phyloP scores from a whole-genome alignment of 306 rosid genomes.

The Trichosanthes truncata region DNA sequence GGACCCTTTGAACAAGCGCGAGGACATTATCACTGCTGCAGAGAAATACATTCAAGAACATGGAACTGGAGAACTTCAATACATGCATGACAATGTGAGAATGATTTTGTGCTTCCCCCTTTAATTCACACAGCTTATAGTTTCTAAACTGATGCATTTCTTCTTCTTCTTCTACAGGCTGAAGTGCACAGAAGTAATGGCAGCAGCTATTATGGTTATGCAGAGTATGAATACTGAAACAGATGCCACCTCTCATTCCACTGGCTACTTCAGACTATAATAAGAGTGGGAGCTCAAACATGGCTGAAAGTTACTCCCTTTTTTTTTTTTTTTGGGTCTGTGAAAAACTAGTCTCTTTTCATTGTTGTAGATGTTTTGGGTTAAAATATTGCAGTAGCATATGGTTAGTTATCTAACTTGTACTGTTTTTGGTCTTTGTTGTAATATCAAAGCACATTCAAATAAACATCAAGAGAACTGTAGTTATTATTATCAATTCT shows the following conservation, averaged over 20 bases:
- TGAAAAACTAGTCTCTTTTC: background rate
- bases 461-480: background rate
- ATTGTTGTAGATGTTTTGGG: background rate
- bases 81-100: slow-evolving; percentile 55
- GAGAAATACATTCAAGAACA: slow-evolving; percentile 74
- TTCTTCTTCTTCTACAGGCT: slow-evolving; percentile 31
- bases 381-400: background rate
- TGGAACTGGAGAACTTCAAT: slow-evolving; percentile 61
- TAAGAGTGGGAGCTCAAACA: slow-evolving; percentile 1
- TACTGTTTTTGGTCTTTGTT: background rate
- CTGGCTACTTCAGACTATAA: background rate
- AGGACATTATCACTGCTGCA: slow-evolving; percentile 70
- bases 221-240: slow-evolving; percentile 17
- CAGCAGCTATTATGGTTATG: slow-evolving; percentile 19
- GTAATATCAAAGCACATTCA: background rate
- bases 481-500: background rate
- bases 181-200: slow-evolving; percentile 33
- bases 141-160: background rate
- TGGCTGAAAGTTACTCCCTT: background rate
- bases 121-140: background rate
- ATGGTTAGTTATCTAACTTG: background rate
- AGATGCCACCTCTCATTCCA: background rate
- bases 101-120: background rate
- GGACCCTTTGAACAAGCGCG: slow-evolving; percentile 37
- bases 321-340: background rate